Conservation (phyloP, 257 asterid species). For the Orobanche coerulescens region DNA sequence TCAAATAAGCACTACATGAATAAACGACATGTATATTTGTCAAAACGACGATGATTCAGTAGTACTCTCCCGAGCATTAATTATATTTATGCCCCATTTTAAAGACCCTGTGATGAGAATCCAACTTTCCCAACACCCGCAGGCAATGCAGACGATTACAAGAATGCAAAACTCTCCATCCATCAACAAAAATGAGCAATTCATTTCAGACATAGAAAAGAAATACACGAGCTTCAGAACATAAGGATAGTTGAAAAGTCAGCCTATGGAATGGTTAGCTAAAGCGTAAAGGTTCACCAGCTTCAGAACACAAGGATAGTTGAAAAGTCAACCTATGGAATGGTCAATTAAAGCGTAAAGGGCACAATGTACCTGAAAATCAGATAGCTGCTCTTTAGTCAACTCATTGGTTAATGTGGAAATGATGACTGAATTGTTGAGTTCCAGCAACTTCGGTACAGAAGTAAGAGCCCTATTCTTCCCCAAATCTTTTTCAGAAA, state of each 20-base stretch:
- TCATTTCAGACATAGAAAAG: no score
- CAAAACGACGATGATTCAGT: background rate
- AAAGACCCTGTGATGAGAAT: background rate
- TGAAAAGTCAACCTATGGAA: background rate
- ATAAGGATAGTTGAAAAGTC: background rate
- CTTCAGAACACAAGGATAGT: background rate
- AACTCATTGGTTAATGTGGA: conserved; percentile 28
- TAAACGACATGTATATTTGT: background rate
- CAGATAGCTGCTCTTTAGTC: conserved; percentile 31
- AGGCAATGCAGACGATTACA: background rate
- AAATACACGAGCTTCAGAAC: background rate
- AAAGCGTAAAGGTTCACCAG: background rate
- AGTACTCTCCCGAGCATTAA: background rate
- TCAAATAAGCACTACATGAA: background rate
- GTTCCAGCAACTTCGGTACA: conserved; percentile 34
- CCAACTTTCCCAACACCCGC: background rate
- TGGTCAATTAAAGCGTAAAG: no score
- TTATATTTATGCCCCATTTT: background rate
- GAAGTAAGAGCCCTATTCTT: conserved; percentile 40
- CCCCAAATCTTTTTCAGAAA: conserved; percentile 43
- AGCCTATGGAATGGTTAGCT: background rate
- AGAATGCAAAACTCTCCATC: background rate
- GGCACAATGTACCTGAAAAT: conserved; percentile 29
- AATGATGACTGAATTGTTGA: conserved; percentile 33
- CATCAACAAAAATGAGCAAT: background rate